These are phyloP conservation scores for Hypoxylon sp. DNA, from an alignment of 2,329 filamentous ascomycete species.

Conservation along the genomic window DNA sequence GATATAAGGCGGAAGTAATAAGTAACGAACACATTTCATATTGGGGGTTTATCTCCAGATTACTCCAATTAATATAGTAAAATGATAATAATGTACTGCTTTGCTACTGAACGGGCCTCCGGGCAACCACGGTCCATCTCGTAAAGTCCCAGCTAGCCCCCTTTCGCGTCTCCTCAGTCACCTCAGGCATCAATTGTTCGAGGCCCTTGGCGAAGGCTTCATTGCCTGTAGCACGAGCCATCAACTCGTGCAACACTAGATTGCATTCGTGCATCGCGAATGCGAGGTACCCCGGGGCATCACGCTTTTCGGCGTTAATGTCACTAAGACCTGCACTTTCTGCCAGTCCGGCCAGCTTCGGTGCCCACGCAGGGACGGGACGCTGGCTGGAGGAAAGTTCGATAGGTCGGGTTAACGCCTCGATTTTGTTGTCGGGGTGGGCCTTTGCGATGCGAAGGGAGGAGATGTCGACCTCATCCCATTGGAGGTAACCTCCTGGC, in stretches of 20 bases:
- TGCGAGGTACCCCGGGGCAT: slow-evolving; percentile 9
- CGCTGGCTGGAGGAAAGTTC: neutral
- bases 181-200: slow-evolving; percentile 25
- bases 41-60: too few species aligned
- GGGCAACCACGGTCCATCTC: too few species aligned
- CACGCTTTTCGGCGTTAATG: slow-evolving; percentile 13
- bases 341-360: slow-evolving; percentile 13
- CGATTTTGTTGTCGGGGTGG: slow-evolving; percentile 3
- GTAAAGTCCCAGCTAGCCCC: slow-evolving; percentile 19
- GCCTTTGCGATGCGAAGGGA: slow-evolving; percentile 15
- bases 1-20: too few species aligned
- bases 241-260: slow-evolving; percentile 38
- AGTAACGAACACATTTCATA: too few species aligned
- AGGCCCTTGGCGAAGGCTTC: slow-evolving; percentile 30
- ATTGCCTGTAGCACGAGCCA: slow-evolving; percentile 37
- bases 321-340: slow-evolving; percentile 19
- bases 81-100: too few species aligned
- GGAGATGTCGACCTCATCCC: slow-evolving; percentile 29
- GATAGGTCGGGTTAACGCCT: neutral
- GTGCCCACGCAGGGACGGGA: slow-evolving; percentile 22
- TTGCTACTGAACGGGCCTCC: too few species aligned
- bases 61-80: too few species aligned
- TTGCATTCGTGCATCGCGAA: slow-evolving; percentile 14
- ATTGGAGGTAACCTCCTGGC: slow-evolving; percentile 37
- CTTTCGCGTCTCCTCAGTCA: slow-evolving; percentile 25